Evolutionary conservation across 441 rosid species (phyloP).

Genomic region (Croton setiger): DNA sequence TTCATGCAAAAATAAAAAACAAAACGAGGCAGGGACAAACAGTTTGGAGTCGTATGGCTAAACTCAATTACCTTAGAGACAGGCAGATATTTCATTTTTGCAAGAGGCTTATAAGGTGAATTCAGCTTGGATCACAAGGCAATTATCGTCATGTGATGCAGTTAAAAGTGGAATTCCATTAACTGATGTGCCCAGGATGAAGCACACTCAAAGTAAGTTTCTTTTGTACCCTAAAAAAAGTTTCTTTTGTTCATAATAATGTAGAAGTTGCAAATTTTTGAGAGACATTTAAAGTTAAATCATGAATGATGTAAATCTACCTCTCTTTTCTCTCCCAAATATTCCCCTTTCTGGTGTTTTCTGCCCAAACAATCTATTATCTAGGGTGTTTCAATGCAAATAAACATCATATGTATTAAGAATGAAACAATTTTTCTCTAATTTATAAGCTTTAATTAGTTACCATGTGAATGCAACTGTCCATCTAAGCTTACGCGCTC

Average conservation of each 20-base stretch:
- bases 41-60: too few species aligned
- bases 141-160: not conserved
- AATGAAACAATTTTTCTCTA: not conserved
- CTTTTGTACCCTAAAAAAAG: not conserved
- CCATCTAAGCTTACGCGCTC: conserved; percentile 64
- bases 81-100: too few species aligned
- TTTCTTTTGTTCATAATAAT: too few species aligned
- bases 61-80: too few species aligned
- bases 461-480: conserved; percentile 78
- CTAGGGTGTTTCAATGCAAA: not conserved
- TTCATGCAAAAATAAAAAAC: too few species aligned
- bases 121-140: not conserved
- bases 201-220: not conserved
- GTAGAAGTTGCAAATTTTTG: not conserved
- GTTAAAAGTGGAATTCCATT: not conserved
- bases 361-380: not conserved
- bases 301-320: not conserved
- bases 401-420: not conserved
- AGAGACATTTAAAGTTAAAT: not conserved
- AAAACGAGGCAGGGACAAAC: too few species aligned
- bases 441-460: conserved; percentile 10
- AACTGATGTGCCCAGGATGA: not conserved
- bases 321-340: not conserved
- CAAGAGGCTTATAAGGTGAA: not conserved
- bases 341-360: not conserved